Conservation (phyloP, 2,329 filamentous ascomycete genomes). For the Cryphonectria naterciae region DNA sequence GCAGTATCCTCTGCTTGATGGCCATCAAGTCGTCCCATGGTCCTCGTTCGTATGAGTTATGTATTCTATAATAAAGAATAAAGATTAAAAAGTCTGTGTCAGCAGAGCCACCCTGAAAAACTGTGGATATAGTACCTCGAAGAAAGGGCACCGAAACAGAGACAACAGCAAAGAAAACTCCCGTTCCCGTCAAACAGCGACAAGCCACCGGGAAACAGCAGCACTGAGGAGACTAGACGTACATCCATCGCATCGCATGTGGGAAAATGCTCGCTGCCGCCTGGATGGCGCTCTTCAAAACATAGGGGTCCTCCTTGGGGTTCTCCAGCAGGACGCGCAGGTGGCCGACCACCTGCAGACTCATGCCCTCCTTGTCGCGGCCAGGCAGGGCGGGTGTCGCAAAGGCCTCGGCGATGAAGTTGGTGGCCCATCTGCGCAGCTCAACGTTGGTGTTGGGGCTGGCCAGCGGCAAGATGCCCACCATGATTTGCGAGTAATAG, state of each 20-base stretch:
- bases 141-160: neutral
- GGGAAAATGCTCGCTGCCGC: slow-evolving; percentile 92
- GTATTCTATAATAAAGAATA: slow-evolving; percentile 62
- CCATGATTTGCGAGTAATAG: slow-evolving; percentile 90
- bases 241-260: slow-evolving; percentile 91
- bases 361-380: slow-evolving; percentile 79
- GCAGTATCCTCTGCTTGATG: slow-evolving; percentile 87
- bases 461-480: slow-evolving; percentile 91
- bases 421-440: slow-evolving; percentile 91
- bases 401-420: slow-evolving; percentile 95
- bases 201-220: neutral
- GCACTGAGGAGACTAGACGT: slow-evolving; percentile 53
- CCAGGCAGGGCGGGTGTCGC: slow-evolving; percentile 82
- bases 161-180: neutral
- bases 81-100: neutral
- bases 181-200: neutral
- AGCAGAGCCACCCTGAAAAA: slow-evolving; percentile 6
- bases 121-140: neutral
- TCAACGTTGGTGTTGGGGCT: slow-evolving; percentile 74
- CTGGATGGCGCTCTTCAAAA: slow-evolving; percentile 86
- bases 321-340: slow-evolving; percentile 72
- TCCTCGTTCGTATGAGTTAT: slow-evolving; percentile 78
- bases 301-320: slow-evolving; percentile 74
- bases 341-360: slow-evolving; percentile 76
- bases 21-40: slow-evolving; percentile 87